Evolutionary conservation across 768 basidiomycete species (phyloP), one percentile per base, ranked within the genome.

Genomic region (Suillus variegatus): DNA sequence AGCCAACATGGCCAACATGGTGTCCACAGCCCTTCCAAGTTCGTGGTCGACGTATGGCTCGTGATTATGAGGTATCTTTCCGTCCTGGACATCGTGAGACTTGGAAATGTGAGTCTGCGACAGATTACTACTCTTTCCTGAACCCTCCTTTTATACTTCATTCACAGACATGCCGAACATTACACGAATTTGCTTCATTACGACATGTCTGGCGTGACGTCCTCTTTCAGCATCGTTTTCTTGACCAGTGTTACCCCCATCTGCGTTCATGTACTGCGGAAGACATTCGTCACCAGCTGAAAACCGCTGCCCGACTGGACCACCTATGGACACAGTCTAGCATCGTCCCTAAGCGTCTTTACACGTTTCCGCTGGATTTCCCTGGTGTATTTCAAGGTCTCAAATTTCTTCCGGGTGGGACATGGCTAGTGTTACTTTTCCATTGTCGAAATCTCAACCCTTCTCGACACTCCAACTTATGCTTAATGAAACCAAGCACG

Each of bases 391-490:
- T 75, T 61, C 74, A 76, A 63, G 74, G 74, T 40, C 51, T 75
- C 63, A 74, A 68, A 49, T 75, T 77, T 61, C n/a, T 73, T 51
- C 70, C 74, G 10, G 74, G 74, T 9, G 69, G 69, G 46, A 68
- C 73, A 61, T 75, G 74, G 74, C 70, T 75, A 2, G 74, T 75
- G 16, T 58, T 75, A 28, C 68, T 76, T n/a, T 75, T 76, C 51
- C 74, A 75, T 61, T 75, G 74, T 40, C 70, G 75, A 8, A 71
- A 65, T 22, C 70, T 73, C 32, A 75, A 75, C 38, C 75, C 75
- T 20, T 63, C 66, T 0, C 72, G 72, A 7, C 74, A 75, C 60
- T 75, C 74, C 2, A 75, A 77, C 14, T 62, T 75, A 12, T 77
- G 74, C 46, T 60, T 75, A 43, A 68, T 75, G 38, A 72, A 63